These are phyloP conservation scores for Lepidium didymum DNA, from an alignment of 345 rosid species.

Conservation along the genomic window DNA sequence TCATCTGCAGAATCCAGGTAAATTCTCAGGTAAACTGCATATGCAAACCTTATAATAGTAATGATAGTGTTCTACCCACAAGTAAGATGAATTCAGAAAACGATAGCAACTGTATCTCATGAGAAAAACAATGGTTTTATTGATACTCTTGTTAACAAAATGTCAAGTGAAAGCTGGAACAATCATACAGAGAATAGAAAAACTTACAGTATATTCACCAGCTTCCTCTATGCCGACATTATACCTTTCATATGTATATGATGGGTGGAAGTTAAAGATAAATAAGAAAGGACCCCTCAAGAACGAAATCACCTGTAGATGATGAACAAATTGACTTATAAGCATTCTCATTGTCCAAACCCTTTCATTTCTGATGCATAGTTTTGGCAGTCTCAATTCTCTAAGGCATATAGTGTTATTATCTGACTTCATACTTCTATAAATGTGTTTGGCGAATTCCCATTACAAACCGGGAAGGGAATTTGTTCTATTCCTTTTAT, in stretches of 20 bases:
- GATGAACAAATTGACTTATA: constrained; percentile 10
- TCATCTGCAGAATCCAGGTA: constrained; percentile 37
- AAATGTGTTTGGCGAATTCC: background rate
- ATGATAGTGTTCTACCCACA: background rate
- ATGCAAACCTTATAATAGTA: background rate
- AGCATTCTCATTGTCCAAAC: background rate
- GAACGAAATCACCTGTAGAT: constrained; percentile 69
- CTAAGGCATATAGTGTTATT: background rate
- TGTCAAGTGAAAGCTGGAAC: background rate
- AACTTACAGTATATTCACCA: constrained; percentile 81
- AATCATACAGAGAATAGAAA: background rate
- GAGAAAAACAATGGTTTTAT: background rate
- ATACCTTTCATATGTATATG: constrained; percentile 50
- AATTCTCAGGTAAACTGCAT: background rate
- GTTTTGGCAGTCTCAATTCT: background rate
- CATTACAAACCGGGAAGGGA: background rate
- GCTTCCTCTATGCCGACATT: constrained; percentile 85
- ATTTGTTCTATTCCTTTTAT: background rate
- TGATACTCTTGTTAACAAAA: background rate
- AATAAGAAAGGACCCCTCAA: constrained; percentile 82
- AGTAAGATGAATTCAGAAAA: background rate
- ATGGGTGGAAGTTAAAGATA: constrained; percentile 87
- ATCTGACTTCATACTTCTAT: constrained; percentile 1
- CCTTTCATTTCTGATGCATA: background rate
- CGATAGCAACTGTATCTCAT: background rate